These are phyloP conservation scores for Yamadazyma scolyti DNA, from an alignment of 805 yeast species.

Conservation along the genomic window DNA sequence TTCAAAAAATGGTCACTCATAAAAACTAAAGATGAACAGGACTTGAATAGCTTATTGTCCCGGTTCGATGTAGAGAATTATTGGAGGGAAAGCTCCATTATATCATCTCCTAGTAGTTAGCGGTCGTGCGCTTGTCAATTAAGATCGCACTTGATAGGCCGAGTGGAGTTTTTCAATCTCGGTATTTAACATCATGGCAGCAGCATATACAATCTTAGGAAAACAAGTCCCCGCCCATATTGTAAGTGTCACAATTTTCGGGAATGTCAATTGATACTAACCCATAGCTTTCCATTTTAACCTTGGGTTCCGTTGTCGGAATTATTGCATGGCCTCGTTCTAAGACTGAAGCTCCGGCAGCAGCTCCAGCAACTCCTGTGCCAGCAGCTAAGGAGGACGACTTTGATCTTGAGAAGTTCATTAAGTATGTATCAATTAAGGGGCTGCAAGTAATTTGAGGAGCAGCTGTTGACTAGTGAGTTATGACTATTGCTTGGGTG, in stretches of 20 bases:
- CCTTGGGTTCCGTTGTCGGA: slow-evolving; percentile 38
- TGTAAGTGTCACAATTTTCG: slow-evolving; percentile 25
- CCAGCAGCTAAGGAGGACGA: slow-evolving; percentile 33
- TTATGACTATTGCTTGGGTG: too few species aligned
- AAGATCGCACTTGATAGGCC: too few species aligned
- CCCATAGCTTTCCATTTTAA: slow-evolving; percentile 35
- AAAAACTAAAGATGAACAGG: slow-evolving; percentile 47
- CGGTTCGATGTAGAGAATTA: slow-evolving; percentile 56
- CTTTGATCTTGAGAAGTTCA: slow-evolving; percentile 40
- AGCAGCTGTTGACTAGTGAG: too few species aligned
- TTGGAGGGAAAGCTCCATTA: slow-evolving; percentile 52
- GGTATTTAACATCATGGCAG: slow-evolving; percentile 33
- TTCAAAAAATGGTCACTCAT: slow-evolving; percentile 72
- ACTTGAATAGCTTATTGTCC: slow-evolving; percentile 44
- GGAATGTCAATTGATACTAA: background rate
- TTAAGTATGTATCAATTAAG: slow-evolving; percentile 31
- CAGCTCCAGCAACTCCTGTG: slow-evolving; percentile 20
- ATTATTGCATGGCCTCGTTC: slow-evolving; percentile 36
- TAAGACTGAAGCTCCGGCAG: slow-evolving; percentile 17
- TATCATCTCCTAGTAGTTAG: too few species aligned
- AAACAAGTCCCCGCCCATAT: slow-evolving; percentile 43
- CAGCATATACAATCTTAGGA: slow-evolving; percentile 41
- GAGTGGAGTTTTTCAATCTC: too few species aligned
- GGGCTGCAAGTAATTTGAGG: too few species aligned
- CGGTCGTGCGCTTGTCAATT: too few species aligned